Percentiles rank a stretch among this genome's conserved stretches.
Evolutionary conservation across 768 basidiomycete species (phyloP).

Genomic region (Lepiota brunneoincarnata): DNA sequence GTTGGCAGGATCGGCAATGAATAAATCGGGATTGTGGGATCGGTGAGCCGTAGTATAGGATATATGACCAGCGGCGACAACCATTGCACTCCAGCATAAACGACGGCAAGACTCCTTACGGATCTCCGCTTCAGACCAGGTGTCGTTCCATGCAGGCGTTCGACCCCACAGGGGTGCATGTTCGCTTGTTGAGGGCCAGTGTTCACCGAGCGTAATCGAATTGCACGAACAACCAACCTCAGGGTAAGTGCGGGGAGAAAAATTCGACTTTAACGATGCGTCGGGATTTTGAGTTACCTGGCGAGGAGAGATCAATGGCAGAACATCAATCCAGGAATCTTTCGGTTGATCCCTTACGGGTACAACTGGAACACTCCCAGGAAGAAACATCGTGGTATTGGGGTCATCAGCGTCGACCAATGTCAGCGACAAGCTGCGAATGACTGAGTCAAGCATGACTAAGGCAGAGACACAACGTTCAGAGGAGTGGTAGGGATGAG

Average conservation of each 20-base stretch:
- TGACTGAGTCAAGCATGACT: slow-evolving; percentile 63
- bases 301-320: slow-evolving; percentile 8
- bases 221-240: slow-evolving; percentile 43
- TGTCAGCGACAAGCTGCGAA: slow-evolving; percentile 59
- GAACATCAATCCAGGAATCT: slow-evolving; percentile 19
- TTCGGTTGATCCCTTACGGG: slow-evolving; percentile 10
- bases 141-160: slow-evolving; percentile 61
- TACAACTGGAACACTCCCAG: slow-evolving; percentile 49
- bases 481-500: slow-evolving; percentile 59
- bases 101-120: slow-evolving; percentile 70
- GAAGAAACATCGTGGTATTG: slow-evolving; percentile 44
- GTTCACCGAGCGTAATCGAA: slow-evolving; percentile 46
- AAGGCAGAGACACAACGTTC: slow-evolving; percentile 56
- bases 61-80: slow-evolving; percentile 61
- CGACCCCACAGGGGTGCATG: slow-evolving; percentile 61
- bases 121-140: slow-evolving; percentile 62
- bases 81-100: slow-evolving; percentile 70
- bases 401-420: slow-evolving; percentile 58
- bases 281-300: not conserved
- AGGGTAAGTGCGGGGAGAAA: slow-evolving; percentile 10
- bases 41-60: slow-evolving; percentile 51
- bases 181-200: slow-evolving; percentile 48
- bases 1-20: slow-evolving; percentile 63
- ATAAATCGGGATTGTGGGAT: slow-evolving; percentile 42
- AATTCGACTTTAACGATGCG: slow-evolving; percentile 2